A percentile compares a stretch with the other conserved stretches of the same genome.
These are phyloP conservation scores for Nidula niveotomentosa DNA, from an alignment of 1,284 basidiomycete species.

Conservation along the genomic window DNA sequence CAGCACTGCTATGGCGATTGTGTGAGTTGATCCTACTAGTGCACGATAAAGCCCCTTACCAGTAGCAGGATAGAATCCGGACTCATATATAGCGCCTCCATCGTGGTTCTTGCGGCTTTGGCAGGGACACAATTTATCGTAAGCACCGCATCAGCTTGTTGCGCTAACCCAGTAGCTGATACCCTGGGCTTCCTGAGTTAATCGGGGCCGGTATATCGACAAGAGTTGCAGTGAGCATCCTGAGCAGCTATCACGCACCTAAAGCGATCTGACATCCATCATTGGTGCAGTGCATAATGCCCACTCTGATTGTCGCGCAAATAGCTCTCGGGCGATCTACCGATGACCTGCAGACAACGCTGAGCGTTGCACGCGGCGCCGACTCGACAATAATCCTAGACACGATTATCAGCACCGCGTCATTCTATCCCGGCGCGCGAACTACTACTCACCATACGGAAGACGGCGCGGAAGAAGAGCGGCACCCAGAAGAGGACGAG, in stretches of 20 bases:
- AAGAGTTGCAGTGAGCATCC: conserved; percentile 15
- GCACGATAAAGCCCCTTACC: background rate
- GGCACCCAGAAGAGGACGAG: background rate
- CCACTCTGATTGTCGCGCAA: conserved; percentile 20
- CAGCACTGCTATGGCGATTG: conserved; percentile 13
- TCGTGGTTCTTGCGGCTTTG: conserved; percentile 11
- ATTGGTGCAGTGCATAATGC: conserved; percentile 16
- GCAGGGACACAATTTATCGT: conserved; percentile 14
- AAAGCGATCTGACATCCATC: background rate
- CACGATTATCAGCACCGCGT: background rate
- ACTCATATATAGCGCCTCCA: conserved; percentile 14
- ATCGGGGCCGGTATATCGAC: conserved; percentile 13
- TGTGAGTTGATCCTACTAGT: conserved; percentile 10
- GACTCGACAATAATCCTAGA: background rate
- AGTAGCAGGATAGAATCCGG: conserved; percentile 18
- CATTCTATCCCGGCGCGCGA: background rate
- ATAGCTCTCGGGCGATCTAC: conserved; percentile 14
- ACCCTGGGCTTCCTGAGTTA: conserved; percentile 8
- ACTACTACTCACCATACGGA: background rate
- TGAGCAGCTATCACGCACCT: background rate
- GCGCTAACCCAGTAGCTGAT: background rate
- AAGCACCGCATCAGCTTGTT: background rate
- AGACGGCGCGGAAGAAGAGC: background rate
- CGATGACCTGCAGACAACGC: conserved; percentile 11
- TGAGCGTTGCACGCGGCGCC: conserved; percentile 1